These are phyloP conservation scores for Termitomyces eurrhizus DNA, from an alignment of 768 basidiomycete species.

Conservation along the genomic window DNA sequence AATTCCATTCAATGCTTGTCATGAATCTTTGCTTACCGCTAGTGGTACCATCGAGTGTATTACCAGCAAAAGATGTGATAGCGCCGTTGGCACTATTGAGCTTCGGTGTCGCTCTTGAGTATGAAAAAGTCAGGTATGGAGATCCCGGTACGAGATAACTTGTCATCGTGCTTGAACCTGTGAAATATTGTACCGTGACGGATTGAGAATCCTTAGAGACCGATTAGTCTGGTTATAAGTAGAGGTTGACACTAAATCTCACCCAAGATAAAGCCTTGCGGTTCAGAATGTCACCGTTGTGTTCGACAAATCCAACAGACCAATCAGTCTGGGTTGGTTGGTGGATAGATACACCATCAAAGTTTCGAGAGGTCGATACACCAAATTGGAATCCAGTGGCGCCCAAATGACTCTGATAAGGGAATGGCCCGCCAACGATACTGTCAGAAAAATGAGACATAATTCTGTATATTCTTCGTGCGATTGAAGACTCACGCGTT, in stretches of 20 bases:
- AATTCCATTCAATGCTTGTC: not conserved
- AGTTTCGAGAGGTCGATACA: conserved; percentile 24
- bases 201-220: conserved; percentile 26
- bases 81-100: conserved; percentile 26
- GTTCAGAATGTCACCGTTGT: conserved; percentile 24
- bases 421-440: conserved; percentile 27
- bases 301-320: conserved; percentile 27
- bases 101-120: conserved; percentile 25
- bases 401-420: conserved; percentile 26
- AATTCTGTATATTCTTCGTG: too few species aligned
- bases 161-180: conserved; percentile 25
- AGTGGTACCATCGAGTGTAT: conserved; percentile 16
- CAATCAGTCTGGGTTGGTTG: conserved; percentile 29
- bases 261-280: conserved; percentile 32
- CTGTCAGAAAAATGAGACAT: conserved; percentile 11
- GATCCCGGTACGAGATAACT: conserved; percentile 30
- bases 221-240: not conserved
- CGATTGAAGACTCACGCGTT: conserved; percentile 16
- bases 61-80: conserved; percentile 27
- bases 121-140: conserved; percentile 30
- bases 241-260: not conserved
- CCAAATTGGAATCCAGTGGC: conserved; percentile 27
- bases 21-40: conserved; percentile 13
- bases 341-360: conserved; percentile 29
- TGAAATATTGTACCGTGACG: conserved; percentile 32